Evolutionary conservation across 495 filamentous ascomycete species (phyloP).

Genomic region (Mytilinidion resinicola): DNA sequence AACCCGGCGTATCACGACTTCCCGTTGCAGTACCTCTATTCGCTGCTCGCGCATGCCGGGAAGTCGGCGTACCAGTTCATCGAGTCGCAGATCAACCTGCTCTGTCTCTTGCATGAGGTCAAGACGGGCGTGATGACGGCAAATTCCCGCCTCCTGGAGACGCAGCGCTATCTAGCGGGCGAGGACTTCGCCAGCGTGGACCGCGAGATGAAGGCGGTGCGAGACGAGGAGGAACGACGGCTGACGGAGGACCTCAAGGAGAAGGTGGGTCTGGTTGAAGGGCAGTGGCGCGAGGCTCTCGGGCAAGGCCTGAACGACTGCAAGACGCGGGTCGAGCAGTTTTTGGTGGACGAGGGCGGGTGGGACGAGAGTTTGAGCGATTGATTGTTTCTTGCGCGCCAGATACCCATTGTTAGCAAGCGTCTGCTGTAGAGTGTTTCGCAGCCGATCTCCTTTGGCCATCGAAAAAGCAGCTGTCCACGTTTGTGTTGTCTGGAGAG

Average conservation of each 20-base stretch:
- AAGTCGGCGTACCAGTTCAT: constrained; percentile 94
- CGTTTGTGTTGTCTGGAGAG: neutral
- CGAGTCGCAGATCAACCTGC: constrained; percentile 83
- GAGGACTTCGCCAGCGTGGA: constrained; percentile 45
- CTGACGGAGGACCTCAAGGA: constrained; percentile 87
- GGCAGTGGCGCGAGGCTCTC: constrained; percentile 71
- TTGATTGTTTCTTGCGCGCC: constrained; percentile 19
- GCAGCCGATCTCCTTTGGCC: neutral
- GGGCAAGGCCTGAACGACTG: constrained; percentile 52
- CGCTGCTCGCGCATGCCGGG: constrained; percentile 75
- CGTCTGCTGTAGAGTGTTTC: neutral
- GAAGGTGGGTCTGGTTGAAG: constrained; percentile 81
- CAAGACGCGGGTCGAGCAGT: constrained; percentile 43
- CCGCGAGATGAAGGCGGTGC: constrained; percentile 53
- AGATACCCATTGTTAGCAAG: constrained; percentile 10
- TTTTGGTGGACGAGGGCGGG: constrained; percentile 30
- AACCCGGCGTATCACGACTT: constrained; percentile 71
- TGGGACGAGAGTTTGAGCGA: constrained; percentile 40
- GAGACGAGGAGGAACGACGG: constrained; percentile 55
- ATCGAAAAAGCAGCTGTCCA: neutral
- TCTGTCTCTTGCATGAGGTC: constrained; percentile 92
- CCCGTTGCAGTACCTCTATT: constrained; percentile 84
- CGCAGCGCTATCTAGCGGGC: constrained; percentile 53
- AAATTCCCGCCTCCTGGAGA: constrained; percentile 47
- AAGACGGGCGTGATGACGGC: constrained; percentile 69